Percentiles rank a stretch among this genome's conserved stretches.
These are phyloP conservation scores for Sporothrix schenckii DNA, from an alignment of 2,329 filamentous ascomycete species.

Conservation along the genomic window DNA sequence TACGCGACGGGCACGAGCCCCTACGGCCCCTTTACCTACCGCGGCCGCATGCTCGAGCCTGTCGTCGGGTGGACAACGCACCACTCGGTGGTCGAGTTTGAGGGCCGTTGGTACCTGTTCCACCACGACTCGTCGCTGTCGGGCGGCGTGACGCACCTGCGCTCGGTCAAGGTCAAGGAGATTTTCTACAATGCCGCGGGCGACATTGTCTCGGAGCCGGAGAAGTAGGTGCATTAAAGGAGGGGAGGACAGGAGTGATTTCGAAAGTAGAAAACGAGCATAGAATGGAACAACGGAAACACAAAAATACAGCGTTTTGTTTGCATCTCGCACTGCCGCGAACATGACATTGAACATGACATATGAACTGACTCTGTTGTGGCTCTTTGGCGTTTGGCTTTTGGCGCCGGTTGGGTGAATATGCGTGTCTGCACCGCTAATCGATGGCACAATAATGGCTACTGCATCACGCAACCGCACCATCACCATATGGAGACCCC, in stretches of 20 bases:
- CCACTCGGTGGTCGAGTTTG: conserved; percentile 75
- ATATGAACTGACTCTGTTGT: not conserved
- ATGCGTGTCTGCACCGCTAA: conserved; percentile 11
- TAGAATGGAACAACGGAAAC: conserved; percentile 11
- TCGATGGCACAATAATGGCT: conserved; percentile 19
- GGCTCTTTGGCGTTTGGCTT: not conserved
- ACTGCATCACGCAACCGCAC: conserved; percentile 25
- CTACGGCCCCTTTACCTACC: conserved; percentile 72
- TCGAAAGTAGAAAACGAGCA: not conserved
- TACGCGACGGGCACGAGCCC: conserved; percentile 69
- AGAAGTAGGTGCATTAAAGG: not conserved
- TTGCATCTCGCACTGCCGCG: not conserved
- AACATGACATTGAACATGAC: not conserved
- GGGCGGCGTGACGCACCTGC: conserved; percentile 68
- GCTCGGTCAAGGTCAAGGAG: conserved; percentile 74
- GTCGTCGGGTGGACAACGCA: conserved; percentile 82
- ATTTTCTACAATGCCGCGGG: conserved; percentile 71
- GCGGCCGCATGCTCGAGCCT: conserved; percentile 71
- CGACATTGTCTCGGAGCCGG: conserved; percentile 54
- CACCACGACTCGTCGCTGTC: conserved; percentile 74
- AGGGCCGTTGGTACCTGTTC: conserved; percentile 73
- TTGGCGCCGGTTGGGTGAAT: not conserved
- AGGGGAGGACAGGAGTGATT: not conserved
- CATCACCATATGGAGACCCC: not conserved
- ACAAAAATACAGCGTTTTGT: not conserved